Evolutionary conservation across 2,329 filamentous ascomycete genomes (phyloP).

Genomic region (Diatrype stigma): DNA sequence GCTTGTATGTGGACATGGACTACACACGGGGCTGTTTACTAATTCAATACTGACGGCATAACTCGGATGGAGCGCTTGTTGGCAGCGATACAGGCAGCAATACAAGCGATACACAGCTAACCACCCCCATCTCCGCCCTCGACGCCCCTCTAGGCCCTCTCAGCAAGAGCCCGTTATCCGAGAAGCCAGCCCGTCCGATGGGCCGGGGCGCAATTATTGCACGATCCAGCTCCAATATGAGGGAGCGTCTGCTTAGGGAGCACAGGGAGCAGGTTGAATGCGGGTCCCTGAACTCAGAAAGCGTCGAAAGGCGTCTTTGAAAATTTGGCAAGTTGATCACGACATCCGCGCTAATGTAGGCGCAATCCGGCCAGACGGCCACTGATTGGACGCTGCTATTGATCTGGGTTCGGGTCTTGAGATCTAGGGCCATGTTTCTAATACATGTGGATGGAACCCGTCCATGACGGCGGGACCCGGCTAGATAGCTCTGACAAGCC

Average conservation of each 20-base stretch:
- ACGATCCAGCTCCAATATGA: background rate
- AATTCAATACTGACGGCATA: background rate
- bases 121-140: too few relatives aligned
- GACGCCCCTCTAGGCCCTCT: too few relatives aligned
- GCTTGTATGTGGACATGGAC: background rate
- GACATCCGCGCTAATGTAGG: constrained; percentile 32
- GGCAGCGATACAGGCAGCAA: too few relatives aligned
- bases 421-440: background rate
- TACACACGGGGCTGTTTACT: background rate
- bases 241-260: background rate
- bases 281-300: background rate
- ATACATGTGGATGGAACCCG: background rate
- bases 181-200: background rate
- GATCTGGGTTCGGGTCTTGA: background rate
- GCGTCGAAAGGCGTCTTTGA: background rate
- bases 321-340: constrained; percentile 32
- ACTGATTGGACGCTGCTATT: constrained; percentile 22
- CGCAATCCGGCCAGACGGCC: constrained; percentile 14
- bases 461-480: background rate
- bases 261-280: background rate
- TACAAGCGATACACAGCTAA: too few relatives aligned
- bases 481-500: background rate
- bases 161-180: too few relatives aligned
- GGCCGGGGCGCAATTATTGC: background rate
- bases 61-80: background rate